Evolutionary conservation across 768 basidiomycete genomes (phyloP).

Genomic region (Lentinus brumalis): DNA sequence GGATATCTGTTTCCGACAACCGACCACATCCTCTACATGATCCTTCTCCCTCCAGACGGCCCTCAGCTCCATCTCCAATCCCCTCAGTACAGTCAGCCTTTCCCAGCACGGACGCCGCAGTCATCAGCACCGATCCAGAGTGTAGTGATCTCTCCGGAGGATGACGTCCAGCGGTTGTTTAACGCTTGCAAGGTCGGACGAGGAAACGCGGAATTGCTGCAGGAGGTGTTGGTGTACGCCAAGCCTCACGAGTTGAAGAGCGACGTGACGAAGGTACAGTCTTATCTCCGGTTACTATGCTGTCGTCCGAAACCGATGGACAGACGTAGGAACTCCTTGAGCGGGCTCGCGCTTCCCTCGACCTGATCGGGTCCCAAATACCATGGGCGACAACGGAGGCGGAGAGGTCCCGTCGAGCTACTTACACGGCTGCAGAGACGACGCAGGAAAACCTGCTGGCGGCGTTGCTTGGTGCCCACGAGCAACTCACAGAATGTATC

Average conservation of each 20-base stretch:
- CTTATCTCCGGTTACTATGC: background rate
- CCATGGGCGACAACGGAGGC: constrained; percentile 90
- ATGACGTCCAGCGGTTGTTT: constrained; percentile 78
- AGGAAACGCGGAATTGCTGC: constrained; percentile 74
- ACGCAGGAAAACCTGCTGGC: constrained; percentile 74
- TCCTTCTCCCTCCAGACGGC: constrained; percentile 22
- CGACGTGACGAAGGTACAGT: constrained; percentile 31
- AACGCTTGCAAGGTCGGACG: constrained; percentile 82
- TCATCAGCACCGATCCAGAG: constrained; percentile 4
- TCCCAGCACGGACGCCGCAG: background rate
- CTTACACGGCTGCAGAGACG: constrained; percentile 37
- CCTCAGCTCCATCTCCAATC: constrained; percentile 1
- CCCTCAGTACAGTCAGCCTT: constrained; percentile 6
- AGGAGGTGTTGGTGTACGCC: constrained; percentile 67
- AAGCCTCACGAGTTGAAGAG: constrained; percentile 67
- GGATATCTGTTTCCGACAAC: background rate
- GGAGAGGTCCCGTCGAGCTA: constrained; percentile 55
- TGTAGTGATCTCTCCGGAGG: constrained; percentile 45
- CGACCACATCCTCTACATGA: constrained; percentile 16
- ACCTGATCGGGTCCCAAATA: constrained; percentile 82
- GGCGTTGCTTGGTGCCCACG: constrained; percentile 72
- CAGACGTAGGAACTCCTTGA: constrained; percentile 72
- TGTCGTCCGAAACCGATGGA: background rate
- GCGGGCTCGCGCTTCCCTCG: constrained; percentile 80
- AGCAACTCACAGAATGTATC: constrained; percentile 64